phyloP scores from a whole-genome alignment of 768 basidiomycete genomes.

The Auricularia auricula-judae region DNA sequence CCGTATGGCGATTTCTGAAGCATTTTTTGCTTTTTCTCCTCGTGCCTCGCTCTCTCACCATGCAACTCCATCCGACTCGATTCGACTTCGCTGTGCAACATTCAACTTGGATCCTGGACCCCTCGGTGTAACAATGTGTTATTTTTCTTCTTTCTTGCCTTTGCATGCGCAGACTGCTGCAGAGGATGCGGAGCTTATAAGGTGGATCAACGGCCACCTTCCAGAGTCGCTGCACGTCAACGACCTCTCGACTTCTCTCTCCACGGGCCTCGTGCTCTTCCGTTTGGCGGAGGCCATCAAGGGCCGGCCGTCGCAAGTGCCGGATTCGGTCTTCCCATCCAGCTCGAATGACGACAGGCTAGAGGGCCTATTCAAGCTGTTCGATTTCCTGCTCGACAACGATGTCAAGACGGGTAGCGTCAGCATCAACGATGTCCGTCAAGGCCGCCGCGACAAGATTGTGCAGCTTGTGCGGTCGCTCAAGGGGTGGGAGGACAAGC shows the following conservation, averaged over 20 bases:
- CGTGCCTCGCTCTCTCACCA: slow-evolving; percentile 1
- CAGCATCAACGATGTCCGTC: slow-evolving; percentile 86
- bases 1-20: slow-evolving; percentile 1
- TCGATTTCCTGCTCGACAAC: slow-evolving; percentile 87
- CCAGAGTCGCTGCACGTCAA: slow-evolving; percentile 49
- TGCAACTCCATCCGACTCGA: slow-evolving; percentile 1
- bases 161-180: background rate
- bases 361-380: slow-evolving; percentile 77
- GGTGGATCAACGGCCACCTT: slow-evolving; percentile 84
- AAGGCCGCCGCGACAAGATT: slow-evolving; percentile 73
- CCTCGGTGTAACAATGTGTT: background rate
- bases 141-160: background rate
- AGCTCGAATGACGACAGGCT: slow-evolving; percentile 65
- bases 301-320: slow-evolving; percentile 51
- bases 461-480: slow-evolving; percentile 66
- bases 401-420: slow-evolving; percentile 86
- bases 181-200: slow-evolving; percentile 37
- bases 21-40: slow-evolving; percentile 2
- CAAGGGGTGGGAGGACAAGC: slow-evolving; percentile 72
- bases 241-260: slow-evolving; percentile 25
- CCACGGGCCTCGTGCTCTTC: slow-evolving; percentile 62
- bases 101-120: background rate
- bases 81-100: background rate
- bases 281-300: slow-evolving; percentile 78
- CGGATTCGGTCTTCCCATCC: slow-evolving; percentile 67